phyloP scores from a whole-genome alignment of 1,139 yeast genomes.

The Meyerozyma athensensis region DNA sequence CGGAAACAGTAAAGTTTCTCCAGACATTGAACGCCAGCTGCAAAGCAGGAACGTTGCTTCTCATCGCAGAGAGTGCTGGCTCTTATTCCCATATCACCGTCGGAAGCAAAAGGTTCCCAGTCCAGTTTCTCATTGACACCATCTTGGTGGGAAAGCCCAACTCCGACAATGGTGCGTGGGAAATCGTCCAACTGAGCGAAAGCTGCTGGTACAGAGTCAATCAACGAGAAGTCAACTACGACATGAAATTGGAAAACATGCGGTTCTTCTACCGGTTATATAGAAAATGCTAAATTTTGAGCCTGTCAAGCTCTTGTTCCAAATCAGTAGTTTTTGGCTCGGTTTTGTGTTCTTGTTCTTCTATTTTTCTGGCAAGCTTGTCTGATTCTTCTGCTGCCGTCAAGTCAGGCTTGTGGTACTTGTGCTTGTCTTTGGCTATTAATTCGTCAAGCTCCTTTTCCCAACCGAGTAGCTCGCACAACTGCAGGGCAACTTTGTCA shows the following conservation, averaged over 20 bases:
- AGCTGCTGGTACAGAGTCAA: slow-evolving; percentile 77
- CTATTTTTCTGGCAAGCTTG: slow-evolving; percentile 1
- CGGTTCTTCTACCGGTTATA: slow-evolving; percentile 77
- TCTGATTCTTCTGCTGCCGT: slow-evolving; percentile 7
- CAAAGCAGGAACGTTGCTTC: slow-evolving; percentile 49
- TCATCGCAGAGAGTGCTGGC: slow-evolving; percentile 86
- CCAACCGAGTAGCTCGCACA: slow-evolving; percentile 66
- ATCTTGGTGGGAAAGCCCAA: slow-evolving; percentile 56
- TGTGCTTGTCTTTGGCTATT: slow-evolving; percentile 15
- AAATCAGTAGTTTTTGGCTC: not conserved
- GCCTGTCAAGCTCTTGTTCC: not conserved
- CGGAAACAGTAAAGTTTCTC: slow-evolving; percentile 56
- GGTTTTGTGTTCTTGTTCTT: not conserved
- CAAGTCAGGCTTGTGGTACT: not conserved
- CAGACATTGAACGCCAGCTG: slow-evolving; percentile 47
- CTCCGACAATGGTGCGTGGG: slow-evolving; percentile 57
- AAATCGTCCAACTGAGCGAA: slow-evolving; percentile 57
- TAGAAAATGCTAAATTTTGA: slow-evolving; percentile 34
- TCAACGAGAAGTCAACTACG: slow-evolving; percentile 52
- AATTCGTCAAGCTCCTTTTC: slow-evolving; percentile 40
- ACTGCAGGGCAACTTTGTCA: slow-evolving; percentile 52
- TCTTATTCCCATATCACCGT: slow-evolving; percentile 77
- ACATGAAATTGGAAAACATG: slow-evolving; percentile 80
- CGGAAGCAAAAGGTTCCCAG: slow-evolving; percentile 75
- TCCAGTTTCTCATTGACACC: slow-evolving; percentile 74